Evolutionary conservation across 495 filamentous ascomycete genomes (phyloP).

Genomic region (Hapsidospora chrysogenum): DNA sequence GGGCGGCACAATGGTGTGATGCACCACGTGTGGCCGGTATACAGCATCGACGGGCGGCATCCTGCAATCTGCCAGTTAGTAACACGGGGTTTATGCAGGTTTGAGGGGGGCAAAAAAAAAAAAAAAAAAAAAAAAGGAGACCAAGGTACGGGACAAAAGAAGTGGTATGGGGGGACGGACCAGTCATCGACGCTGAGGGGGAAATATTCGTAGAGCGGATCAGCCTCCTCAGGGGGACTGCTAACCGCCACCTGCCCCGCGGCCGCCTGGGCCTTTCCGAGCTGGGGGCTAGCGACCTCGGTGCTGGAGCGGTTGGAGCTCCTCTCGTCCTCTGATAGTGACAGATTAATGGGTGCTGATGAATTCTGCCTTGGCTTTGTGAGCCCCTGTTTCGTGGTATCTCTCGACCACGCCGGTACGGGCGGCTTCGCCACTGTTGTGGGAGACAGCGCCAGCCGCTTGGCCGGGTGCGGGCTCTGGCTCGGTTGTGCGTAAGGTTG

Average conservation of each 20-base stretch:
- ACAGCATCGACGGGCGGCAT: conserved; percentile 83
- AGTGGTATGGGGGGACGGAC: conserved; percentile 16
- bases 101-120: too few relatives aligned
- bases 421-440: conserved; percentile 16
- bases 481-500: conserved; percentile 8
- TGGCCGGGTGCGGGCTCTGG: conserved; percentile 11
- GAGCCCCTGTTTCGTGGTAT: neutral
- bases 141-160: conserved; percentile 1
- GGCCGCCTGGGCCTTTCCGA: conserved; percentile 15
- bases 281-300: conserved; percentile 20
- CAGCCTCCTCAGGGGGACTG: conserved; percentile 54
- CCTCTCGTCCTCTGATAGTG: conserved; percentile 58
- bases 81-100: too few relatives aligned
- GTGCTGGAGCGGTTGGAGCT: conserved; percentile 25
- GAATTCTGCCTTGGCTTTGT: conserved; percentile 8
- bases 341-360: conserved; percentile 49
- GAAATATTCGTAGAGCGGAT: conserved; percentile 83
- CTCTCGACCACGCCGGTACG: conserved; percentile 14
- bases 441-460: conserved; percentile 19
- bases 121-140: too few relatives aligned
- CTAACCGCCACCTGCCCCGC: conserved; percentile 15
- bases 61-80: conserved; percentile 10
- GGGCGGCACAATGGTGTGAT: conserved; percentile 63
- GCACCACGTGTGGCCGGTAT: conserved; percentile 83
- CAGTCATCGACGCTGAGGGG: conserved; percentile 79